Base-by-base conservation (phyloP, 331 rosid genomes). In the Pyrus hybrid region DNA sequence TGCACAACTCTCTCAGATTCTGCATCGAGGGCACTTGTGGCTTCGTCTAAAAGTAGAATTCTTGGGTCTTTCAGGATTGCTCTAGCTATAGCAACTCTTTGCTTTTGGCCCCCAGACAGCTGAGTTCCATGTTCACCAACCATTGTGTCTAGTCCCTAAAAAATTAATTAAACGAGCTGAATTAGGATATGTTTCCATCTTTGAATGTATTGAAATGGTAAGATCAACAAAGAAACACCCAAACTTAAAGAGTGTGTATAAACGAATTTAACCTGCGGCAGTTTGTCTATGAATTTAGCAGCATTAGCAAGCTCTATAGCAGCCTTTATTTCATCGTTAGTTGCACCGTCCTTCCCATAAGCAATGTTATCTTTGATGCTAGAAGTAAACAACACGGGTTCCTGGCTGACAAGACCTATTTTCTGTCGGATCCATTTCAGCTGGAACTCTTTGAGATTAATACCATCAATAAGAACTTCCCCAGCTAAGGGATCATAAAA, bases 381-480 rank as follows among this genome's bases (percentile, higher is more conserved):
- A 32, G 85, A 81, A 32, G 88, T 3, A 79, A 93, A 93, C 28
- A 93, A 84, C 43, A 85, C 83, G 1, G 98, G 98, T 64, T 91
- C 97, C 72, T 93, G 98, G 81, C 97, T 88, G 23, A 93, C 98
- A 28, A 93, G 86, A 23, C 96, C 89, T 20, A 93, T 91, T n/a
- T n/a, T n/a, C n/a, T n/a, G n/a, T n/a, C n/a, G n/a, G n/a, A n/a
- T n/a, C n/a, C n/a, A n/a, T n/a, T 83, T 91, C 53, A 91, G 72
- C 18, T 83, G 89, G 76, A 88, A 85, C 32, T 88, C 88, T 77
- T 70, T 91, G 32, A 93, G 83, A 76, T 93, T 83, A 74, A 89
- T 76, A 8, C 88, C 86, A 21, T 93, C 97, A 70, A 93, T 89
- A 77, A 93, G 90, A 62, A 93, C 85, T 75, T 91, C 81, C 57